A percentile compares a stretch with the other conserved stretches of the same genome.
phyloP scores from a whole-genome alignment of 108 stramenopile genomes.

The Nannochloropsis oceanica region DNA sequence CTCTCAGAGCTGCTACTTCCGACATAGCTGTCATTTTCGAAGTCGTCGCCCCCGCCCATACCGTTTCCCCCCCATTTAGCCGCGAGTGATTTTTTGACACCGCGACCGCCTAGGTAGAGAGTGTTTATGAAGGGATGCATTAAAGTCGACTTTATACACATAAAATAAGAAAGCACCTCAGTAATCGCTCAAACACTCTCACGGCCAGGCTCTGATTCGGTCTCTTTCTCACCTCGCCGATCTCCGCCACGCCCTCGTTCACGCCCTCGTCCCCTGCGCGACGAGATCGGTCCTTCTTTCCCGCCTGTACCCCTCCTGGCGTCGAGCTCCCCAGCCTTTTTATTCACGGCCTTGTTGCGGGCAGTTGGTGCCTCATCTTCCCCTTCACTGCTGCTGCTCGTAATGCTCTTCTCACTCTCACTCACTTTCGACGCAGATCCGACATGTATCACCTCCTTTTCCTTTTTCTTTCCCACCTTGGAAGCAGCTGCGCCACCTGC shows the following conservation, averaged over 20 bases:
- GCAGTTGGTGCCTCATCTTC: slow-evolving; percentile 25
- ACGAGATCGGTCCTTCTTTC: background rate
- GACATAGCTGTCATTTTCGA: slow-evolving; percentile 31
- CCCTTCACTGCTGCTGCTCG: background rate
- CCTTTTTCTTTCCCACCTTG: slow-evolving; percentile 30
- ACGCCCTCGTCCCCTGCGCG: background rate
- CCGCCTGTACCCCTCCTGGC: background rate
- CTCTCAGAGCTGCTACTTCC: slow-evolving; percentile 25
- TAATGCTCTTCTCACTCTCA: slow-evolving; percentile 9
- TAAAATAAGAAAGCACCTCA: too few relatives aligned
- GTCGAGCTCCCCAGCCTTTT: background rate
- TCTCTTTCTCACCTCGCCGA: background rate
- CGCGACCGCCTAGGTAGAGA: background rate
- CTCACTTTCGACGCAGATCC: background rate
- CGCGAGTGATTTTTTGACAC: background rate
- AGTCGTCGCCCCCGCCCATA: background rate
- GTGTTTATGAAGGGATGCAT: too few relatives aligned
- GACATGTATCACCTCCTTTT: background rate
- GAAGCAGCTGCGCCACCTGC: slow-evolving; percentile 22
- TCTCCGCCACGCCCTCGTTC: background rate
- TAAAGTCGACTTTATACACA: too few relatives aligned
- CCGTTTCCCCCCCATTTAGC: background rate
- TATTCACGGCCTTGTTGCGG: slow-evolving; percentile 14
- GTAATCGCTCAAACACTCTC: too few relatives aligned
- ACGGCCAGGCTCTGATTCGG: background rate